phyloP scores from a whole-genome alignment of 2,329 filamentous ascomycete genomes.

The Trichoderma polysporum region DNA sequence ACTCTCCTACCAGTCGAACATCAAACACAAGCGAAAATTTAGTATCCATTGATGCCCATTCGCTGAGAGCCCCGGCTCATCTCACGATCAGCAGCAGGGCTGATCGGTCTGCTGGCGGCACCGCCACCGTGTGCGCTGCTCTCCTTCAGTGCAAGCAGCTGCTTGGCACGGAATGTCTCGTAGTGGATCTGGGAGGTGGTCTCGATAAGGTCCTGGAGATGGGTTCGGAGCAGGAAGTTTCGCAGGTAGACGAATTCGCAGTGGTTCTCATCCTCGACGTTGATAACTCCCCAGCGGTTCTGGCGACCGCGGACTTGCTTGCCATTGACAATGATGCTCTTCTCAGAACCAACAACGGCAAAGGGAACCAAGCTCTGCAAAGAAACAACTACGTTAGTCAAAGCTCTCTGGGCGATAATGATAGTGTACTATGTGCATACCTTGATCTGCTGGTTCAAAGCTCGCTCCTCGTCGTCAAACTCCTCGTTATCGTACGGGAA shows the following conservation, averaged over 20 bases:
- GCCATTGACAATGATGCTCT: slow-evolving; percentile 94
- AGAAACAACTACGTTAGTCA: slow-evolving; percentile 29
- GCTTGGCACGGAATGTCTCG: slow-evolving; percentile 99
- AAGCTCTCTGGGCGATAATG: not conserved
- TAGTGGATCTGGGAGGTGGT: slow-evolving; percentile 99
- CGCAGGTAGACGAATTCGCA: slow-evolving; percentile 99
- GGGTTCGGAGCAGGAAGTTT: slow-evolving; percentile 97
- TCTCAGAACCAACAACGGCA: slow-evolving; percentile 96
- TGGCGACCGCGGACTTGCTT: slow-evolving; percentile 97
- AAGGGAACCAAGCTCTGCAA: slow-evolving; percentile 86
- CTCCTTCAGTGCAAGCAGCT: slow-evolving; percentile 96
- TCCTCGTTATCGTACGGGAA: slow-evolving; percentile 99
- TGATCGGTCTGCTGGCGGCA: slow-evolving; percentile 83
- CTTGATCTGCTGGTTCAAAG: slow-evolving; percentile 95
- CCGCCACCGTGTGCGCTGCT: slow-evolving; percentile 81
- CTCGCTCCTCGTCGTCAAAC: slow-evolving; percentile 94
- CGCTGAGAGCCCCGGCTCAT: slow-evolving; percentile 95
- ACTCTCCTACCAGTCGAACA: slow-evolving; percentile 34
- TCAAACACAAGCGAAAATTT: slow-evolving; percentile 41
- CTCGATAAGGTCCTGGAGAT: slow-evolving; percentile 98
- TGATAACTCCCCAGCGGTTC: slow-evolving; percentile 99
- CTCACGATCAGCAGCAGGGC: slow-evolving; percentile 89
- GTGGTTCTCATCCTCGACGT: slow-evolving; percentile 98
- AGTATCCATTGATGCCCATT: slow-evolving; percentile 99
- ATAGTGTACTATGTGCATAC: slow-evolving; percentile 47